Evolutionary conservation across 2,329 filamentous ascomycete genomes (phyloP), one percentile per base, ranked within the genome.

Genomic region (Aspergillus vadensis): DNA sequence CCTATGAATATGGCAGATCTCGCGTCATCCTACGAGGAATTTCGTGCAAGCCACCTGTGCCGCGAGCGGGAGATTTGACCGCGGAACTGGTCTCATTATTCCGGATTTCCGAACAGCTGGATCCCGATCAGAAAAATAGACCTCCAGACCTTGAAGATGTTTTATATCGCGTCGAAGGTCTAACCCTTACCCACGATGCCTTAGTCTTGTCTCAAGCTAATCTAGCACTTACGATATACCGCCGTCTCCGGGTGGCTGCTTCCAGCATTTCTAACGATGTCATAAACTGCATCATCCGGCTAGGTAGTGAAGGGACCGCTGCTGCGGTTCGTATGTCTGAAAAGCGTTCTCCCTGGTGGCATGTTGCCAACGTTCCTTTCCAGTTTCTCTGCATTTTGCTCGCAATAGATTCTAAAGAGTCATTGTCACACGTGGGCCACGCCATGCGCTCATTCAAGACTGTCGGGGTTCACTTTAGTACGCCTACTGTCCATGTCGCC

Each of bases 1-100:
- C 63, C 6, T 62, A 62, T 50, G 65, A 67, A 41, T 66, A 65
- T 10, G 63, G 63, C 5, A 58, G 65, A 6, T 63, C 65, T 4
- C 54, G 62, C 15, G 57, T 65, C 12, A 49, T 59, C 17, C 41
- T 64, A 39, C 59, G 51, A 10, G 64, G 59, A 8, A 52, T 56
- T 12, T 59, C 64, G 1, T 64, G 59, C 55, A 49, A 61, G 5
- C 21, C 38, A 15, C 56, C 59, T 10, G 9, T 50, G 17, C 54
- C 55, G 23, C 41, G 41, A 25, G 39, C 32, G 15, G 55, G 38
- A 14, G 57, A 64, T 32, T 48, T 54, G 55, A 65, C 64, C 14
- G 49, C 51, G 14, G 55, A 62, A 17, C 30, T 65, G 30, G 55
- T 65, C 4, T 30, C 27, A 3, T 8, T 65, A 15, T 65, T 60